Evolutionary conservation across 495 filamentous ascomycete species (phyloP), one percentile per base, ranked within the genome.

Genomic region (Penicillium herquei): DNA sequence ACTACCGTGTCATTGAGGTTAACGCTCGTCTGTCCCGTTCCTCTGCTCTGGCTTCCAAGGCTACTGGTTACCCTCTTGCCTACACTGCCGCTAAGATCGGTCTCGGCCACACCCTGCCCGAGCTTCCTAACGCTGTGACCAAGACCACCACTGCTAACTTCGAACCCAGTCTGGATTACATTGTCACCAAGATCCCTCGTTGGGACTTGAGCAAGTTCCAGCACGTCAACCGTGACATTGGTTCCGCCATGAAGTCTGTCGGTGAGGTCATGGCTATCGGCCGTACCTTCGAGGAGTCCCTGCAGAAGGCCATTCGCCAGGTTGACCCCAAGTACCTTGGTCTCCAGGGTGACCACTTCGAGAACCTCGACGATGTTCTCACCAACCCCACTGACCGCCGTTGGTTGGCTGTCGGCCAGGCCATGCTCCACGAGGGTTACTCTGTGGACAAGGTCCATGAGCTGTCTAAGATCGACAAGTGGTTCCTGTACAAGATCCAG

Each of bases 221-320:
- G 77, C 91, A 98, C 67, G 93, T 98, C 57, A 93, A 96, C 78
- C 87, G 93, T 49, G 91, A 96, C 70, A 98, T 98, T 70, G 93
- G 93, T 52, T 93, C 89, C 67, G 87, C 93, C 35, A 98, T 98
- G 89, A 97, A 97, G 78, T 96, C 93, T 33, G 93, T 98, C 44
- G 93, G 93, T 55, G 93, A 98, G 74, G 93, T 98, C 47, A 98
- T 98, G 93, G 94, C 93, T 49, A 98, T 98, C 72, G 93, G 93
- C 56, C 84, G 93, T 68, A 97, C 94, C 39, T 98, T 96, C 61
- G 94, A 98, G 73, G 93, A 98, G 76, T 96, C 91, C n/a, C 93
- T 98, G 71, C 93, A 98, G 72, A 98, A 98, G 76, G 93, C 93
- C 58, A 93, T 96, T 64, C 87, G 93, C 43, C 91, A 96, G 77